A percentile compares a stretch with the other conserved stretches of the same genome.
phyloP scores from a whole-genome alignment of 345 rosid species.

The Eucalyptus urophylla region DNA sequence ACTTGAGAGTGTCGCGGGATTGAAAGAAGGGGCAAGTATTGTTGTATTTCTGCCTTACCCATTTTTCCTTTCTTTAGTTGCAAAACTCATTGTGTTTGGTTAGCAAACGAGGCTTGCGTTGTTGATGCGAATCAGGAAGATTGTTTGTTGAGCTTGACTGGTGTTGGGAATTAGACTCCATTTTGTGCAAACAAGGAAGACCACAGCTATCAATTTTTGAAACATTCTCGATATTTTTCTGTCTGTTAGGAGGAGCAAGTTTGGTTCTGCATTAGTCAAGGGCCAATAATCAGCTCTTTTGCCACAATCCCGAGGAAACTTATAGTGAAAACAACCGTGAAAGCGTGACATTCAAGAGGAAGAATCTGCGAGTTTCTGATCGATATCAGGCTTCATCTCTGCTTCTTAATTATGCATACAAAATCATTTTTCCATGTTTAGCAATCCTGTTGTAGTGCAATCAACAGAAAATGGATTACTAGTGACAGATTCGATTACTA shows the following conservation, averaged over 20 bases:
- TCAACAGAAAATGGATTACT: background rate
- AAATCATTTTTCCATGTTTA: background rate
- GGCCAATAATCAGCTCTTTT: background rate
- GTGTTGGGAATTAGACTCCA: background rate
- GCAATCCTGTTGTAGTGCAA: background rate
- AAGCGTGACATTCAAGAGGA: background rate
- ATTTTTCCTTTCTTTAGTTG: background rate
- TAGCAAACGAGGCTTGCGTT: background rate
- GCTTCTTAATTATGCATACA: background rate
- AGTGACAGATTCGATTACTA: background rate
- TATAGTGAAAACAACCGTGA: background rate
- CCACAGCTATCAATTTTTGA: background rate
- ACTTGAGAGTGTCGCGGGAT: background rate
- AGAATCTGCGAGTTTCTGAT: background rate
- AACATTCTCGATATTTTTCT: background rate
- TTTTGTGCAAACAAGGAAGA: background rate
- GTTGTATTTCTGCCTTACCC: background rate
- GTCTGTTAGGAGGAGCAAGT: background rate
- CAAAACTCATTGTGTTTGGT: background rate
- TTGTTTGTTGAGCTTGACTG: background rate
- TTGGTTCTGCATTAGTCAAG: background rate
- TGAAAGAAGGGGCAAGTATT: background rate
- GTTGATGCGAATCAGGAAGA: background rate
- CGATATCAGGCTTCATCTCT: background rate
- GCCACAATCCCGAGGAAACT: background rate